These are phyloP conservation scores for Grosmannia penicillata DNA, from an alignment of 2,329 filamentous ascomycete species.

Conservation along the genomic window DNA sequence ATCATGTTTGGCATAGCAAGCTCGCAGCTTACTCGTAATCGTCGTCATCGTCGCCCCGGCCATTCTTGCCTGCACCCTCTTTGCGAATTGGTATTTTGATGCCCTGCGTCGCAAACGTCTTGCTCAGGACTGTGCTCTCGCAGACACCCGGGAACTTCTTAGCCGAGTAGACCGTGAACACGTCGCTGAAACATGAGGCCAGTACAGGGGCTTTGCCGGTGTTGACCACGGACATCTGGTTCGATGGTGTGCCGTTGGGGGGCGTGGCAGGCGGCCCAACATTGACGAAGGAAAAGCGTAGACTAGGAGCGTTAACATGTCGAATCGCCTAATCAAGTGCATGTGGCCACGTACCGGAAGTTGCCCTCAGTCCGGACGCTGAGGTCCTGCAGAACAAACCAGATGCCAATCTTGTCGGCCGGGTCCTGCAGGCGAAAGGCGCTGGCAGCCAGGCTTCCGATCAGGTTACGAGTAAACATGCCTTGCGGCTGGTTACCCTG, in stretches of 20 bases:
- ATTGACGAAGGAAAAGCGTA: slow-evolving; percentile 67
- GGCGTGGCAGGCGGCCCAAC: slow-evolving; percentile 42
- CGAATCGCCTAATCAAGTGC: background rate
- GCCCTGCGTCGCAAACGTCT: slow-evolving; percentile 82
- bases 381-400: slow-evolving; percentile 93
- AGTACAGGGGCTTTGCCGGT: slow-evolving; percentile 67
- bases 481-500: slow-evolving; percentile 46
- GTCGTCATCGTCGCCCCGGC: slow-evolving; percentile 39
- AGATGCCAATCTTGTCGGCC: slow-evolving; percentile 71
- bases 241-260: slow-evolving; percentile 20
- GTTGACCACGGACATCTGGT: slow-evolving; percentile 41
- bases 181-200: slow-evolving; percentile 71
- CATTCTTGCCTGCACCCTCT: slow-evolving; percentile 45
- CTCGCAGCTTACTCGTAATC: slow-evolving; percentile 9
- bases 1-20: background rate
- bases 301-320: slow-evolving; percentile 21
- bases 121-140: slow-evolving; percentile 81
- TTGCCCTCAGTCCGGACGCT: slow-evolving; percentile 85
- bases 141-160: slow-evolving; percentile 98
- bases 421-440: slow-evolving; percentile 72
- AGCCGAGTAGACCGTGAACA: slow-evolving; percentile 87
- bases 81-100: slow-evolving; percentile 96
- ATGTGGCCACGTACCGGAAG: slow-evolving; percentile 53
- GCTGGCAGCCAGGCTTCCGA: slow-evolving; percentile 80
- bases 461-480: slow-evolving; percentile 91